These are phyloP conservation scores for Blastobotrys niveus DNA, from an alignment of 1,139 yeast genomes.

Conservation along the genomic window DNA sequence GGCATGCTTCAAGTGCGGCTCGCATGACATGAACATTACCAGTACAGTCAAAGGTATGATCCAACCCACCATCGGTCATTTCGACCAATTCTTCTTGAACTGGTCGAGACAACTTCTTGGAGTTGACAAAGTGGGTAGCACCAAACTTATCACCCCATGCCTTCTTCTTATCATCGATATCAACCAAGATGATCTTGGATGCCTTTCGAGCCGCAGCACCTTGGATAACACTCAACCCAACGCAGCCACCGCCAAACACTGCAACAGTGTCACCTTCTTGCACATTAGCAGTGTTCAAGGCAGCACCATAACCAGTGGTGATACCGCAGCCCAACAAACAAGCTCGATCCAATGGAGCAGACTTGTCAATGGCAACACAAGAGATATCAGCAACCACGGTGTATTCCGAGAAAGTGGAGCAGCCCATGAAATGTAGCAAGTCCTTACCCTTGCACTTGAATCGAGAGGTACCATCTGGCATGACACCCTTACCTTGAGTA, in stretches of 20 bases:
- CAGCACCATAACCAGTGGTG: slow-evolving; percentile 98
- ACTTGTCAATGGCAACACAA: slow-evolving; percentile 84
- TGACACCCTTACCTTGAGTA: slow-evolving; percentile 84
- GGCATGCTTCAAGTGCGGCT: slow-evolving; percentile 91
- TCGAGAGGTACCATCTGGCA: slow-evolving; percentile 95
- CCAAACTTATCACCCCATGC: slow-evolving; percentile 87
- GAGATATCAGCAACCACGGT: slow-evolving; percentile 97
- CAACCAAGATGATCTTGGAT: slow-evolving; percentile 75
- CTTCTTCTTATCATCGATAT: slow-evolving; percentile 76
- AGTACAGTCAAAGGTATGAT: slow-evolving; percentile 94
- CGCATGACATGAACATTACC: slow-evolving; percentile 96
- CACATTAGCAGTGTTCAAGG: slow-evolving; percentile 87
- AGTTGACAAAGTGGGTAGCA: slow-evolving; percentile 91
- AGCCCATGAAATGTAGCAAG: slow-evolving; percentile 91
- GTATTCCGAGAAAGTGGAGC: slow-evolving; percentile 93
- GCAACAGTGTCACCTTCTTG: slow-evolving; percentile 92
- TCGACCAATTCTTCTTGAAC: slow-evolving; percentile 82
- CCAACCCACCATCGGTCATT: slow-evolving; percentile 94
- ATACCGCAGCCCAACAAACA: slow-evolving; percentile 97
- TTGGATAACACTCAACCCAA: slow-evolving; percentile 91
- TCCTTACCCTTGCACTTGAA: slow-evolving; percentile 76
- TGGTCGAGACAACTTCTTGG: slow-evolving; percentile 64
- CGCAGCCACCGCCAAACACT: slow-evolving; percentile 96
- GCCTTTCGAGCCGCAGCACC: slow-evolving; percentile 87
- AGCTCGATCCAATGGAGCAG: slow-evolving; percentile 79